Percentiles rank a stretch among this genome's conserved stretches.
Evolutionary conservation across 768 basidiomycete species (phyloP).

Genomic region (Rhizopogon vesiculosus): DNA sequence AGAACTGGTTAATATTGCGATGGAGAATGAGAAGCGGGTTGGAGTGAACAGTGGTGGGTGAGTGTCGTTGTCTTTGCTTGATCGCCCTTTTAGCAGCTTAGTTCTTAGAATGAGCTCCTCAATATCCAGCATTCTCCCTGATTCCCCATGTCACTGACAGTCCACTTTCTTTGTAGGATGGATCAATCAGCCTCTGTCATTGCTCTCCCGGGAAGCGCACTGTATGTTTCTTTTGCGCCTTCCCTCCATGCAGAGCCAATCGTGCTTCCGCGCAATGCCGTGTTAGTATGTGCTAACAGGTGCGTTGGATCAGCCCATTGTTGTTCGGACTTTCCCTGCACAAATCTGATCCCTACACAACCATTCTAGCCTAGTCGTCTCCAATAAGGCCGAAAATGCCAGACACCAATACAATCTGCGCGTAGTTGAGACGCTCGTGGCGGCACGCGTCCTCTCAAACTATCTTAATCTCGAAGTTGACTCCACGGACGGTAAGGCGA

Average conservation of each 20-base stretch:
- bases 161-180: conserved; percentile 47
- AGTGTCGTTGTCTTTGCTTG: conserved; percentile 12
- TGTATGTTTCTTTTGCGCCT: conserved; percentile 83
- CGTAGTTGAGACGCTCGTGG: conserved; percentile 86
- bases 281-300: conserved; percentile 25
- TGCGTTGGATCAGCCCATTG: conserved; percentile 29
- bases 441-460: conserved; percentile 67
- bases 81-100: not conserved
- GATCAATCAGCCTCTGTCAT: conserved; percentile 91
- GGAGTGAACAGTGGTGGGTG: conserved; percentile 82
- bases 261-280: conserved; percentile 44
- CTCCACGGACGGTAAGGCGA: conserved; percentile 18
- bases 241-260: conserved; percentile 61
- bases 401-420: conserved; percentile 83
- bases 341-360: not conserved
- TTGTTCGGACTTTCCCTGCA: conserved; percentile 68
- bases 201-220: conserved; percentile 60
- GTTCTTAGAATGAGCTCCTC: not conserved
- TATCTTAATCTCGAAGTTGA: conserved; percentile 42
- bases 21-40: conserved; percentile 82
- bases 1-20: conserved; percentile 70
- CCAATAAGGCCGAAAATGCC: conserved; percentile 75
- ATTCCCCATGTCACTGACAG: conserved; percentile 4
- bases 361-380: conserved; percentile 47
- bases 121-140: not conserved